Evolutionary conservation across 2,329 filamentous ascomycete species (phyloP), one percentile per base, ranked within the genome.

Genomic region (Apiospora malaysiana): DNA sequence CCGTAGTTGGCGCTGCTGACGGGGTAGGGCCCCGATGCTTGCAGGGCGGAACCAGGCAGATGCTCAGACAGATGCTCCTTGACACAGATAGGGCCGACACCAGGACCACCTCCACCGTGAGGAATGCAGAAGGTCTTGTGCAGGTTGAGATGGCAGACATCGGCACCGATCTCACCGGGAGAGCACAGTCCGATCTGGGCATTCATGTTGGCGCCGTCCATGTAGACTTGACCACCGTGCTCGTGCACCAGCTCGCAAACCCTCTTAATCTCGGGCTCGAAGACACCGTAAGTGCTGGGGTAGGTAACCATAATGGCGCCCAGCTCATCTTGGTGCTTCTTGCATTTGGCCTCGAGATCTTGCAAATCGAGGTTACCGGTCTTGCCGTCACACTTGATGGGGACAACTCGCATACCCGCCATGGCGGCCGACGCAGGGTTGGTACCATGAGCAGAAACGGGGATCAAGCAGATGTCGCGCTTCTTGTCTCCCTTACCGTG

Each of bases 41-140:
- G 68, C 12, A 67, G 70, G 65, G 45, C 46, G 66, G 23, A 66
- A 8, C 90, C 90, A 0, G 95, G 94, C 18, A 98, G 87, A 86
- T 91, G 94, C 7, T 90, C 89, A 8, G 88, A 83, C 68, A 98
- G 90, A 78, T 97, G 93, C 72, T 90, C 84, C 80, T 95, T 96
- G 70, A 97, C 95, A 79, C 94, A 95, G 75, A 98, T 97, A 69
- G 95, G 95, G 2, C 95, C 95, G 47, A 98, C 94, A 77, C 95
- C 95, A 12, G 95, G 95, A 21, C 95, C 95, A 74, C 95, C 95
- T 74, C 95, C 95, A 70, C 95, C 95, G 82, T 98, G 95, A 66
- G 95, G 95, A 78, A 98, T 98, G 81, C 95, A 98, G 87, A 98
- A 98, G 3, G 95, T 98, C 89, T 98, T 98, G 89, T 98, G 95